Evolutionary conservation across 2,329 filamentous ascomycete species (phyloP).

Genomic region (Colletotrichum australisinense): DNA sequence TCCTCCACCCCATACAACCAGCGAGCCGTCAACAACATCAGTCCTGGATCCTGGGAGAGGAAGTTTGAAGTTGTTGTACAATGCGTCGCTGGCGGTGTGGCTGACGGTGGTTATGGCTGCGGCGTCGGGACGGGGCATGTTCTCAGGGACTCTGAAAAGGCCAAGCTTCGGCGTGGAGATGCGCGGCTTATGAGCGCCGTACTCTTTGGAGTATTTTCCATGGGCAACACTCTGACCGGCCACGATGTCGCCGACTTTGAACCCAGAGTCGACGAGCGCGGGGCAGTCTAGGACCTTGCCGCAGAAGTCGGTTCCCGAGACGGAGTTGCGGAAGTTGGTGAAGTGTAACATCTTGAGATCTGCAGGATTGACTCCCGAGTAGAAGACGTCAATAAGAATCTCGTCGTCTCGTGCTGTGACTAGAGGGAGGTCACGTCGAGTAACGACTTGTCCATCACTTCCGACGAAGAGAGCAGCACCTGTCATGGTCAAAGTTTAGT

Average conservation of each 20-base stretch:
- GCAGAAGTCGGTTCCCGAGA: neutral
- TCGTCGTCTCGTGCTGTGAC: neutral
- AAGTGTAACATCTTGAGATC: neutral
- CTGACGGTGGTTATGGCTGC: neutral
- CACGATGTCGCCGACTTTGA: neutral
- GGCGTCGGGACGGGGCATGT: neutral
- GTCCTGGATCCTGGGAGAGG: neutral
- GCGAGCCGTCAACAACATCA: neutral
- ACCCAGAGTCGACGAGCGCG: neutral
- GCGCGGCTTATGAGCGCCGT: conserved; percentile 8
- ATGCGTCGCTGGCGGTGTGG: conserved; percentile 3
- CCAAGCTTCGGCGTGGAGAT: neutral
- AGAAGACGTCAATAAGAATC: neutral
- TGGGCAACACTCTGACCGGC: neutral
- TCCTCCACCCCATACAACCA: neutral
- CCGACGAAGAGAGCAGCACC: neutral
- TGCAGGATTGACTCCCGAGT: conserved; percentile 10
- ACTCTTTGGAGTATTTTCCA: neutral
- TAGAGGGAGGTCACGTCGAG: neutral
- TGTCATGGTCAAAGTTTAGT: neutral
- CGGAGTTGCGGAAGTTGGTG: neutral
- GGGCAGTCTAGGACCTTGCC: neutral
- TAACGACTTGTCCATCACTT: neutral
- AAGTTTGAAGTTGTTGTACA: conserved; percentile 9
- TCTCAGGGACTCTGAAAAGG: neutral